These are phyloP conservation scores for Trichoderma harzianum DNA, from an alignment of 2,329 filamentous ascomycete genomes.

Conservation along the genomic window DNA sequence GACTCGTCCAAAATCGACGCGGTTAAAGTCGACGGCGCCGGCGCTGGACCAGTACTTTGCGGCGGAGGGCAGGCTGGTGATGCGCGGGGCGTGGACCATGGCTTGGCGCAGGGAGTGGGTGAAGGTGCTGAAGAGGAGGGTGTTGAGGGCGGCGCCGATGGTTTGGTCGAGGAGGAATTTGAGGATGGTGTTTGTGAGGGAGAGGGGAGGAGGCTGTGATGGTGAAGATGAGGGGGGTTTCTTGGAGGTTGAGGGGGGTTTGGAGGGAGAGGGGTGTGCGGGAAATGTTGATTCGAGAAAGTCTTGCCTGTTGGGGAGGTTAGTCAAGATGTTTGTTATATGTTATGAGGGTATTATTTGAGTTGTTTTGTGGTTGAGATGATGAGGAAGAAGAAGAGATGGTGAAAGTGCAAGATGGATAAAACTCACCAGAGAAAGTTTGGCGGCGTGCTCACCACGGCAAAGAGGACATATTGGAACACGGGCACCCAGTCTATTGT, in stretches of 20 bases:
- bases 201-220: constrained; percentile 34
- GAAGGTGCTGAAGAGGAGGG: constrained; percentile 58
- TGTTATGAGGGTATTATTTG: background rate
- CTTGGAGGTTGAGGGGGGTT: background rate
- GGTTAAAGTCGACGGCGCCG: constrained; percentile 41
- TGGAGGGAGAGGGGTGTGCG: constrained; percentile 48
- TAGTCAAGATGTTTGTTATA: background rate
- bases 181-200: constrained; percentile 59
- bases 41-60: constrained; percentile 36
- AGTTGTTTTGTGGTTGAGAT: background rate
- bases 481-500: constrained; percentile 64
- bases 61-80: constrained; percentile 36
- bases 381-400: background rate
- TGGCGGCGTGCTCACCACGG: constrained; percentile 69
- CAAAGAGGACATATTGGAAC: constrained; percentile 73
- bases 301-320: constrained; percentile 56
- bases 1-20: constrained; percentile 45
- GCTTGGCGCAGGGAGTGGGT: constrained; percentile 55
- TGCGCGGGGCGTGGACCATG: constrained; percentile 41
- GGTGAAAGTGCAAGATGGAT: background rate
- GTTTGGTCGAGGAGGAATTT: constrained; percentile 71
- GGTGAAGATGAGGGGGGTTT: background rate
- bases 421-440: constrained; percentile 74
- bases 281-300: constrained; percentile 74
- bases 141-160: constrained; percentile 63